Evolutionary conservation across 208 protist species (phyloP).

Genomic region (Leishmania major): DNA sequence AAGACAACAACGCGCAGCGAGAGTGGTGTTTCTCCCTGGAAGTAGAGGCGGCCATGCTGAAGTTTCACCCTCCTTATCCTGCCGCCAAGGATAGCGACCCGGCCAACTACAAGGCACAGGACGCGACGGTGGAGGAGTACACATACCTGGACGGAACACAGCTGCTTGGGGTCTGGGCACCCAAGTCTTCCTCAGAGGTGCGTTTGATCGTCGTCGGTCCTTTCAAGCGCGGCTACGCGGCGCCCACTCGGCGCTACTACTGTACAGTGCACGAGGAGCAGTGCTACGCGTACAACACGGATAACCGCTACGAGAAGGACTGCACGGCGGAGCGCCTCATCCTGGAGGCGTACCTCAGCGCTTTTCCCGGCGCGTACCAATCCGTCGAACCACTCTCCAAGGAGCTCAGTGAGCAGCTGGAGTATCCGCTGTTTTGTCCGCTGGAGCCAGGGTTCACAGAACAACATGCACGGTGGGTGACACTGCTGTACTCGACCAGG

Average conservation of each 20-base stretch:
- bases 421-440: conserved; percentile 70
- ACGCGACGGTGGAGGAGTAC: conserved; percentile 62
- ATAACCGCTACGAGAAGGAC: conserved; percentile 83
- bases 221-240: conserved; percentile 35
- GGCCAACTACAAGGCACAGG: conserved; percentile 38
- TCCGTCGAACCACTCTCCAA: conserved; percentile 47
- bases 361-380: conserved; percentile 26
- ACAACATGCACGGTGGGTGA: conserved; percentile 66
- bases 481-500: conserved; percentile 61
- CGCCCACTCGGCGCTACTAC: conserved; percentile 62
- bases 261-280: conserved; percentile 91
- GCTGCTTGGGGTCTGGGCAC: conserved; percentile 93
- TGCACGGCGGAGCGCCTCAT: conserved; percentile 84
- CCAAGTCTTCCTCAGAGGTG: conserved; percentile 94
- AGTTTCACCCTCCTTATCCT: conserved; percentile 95
- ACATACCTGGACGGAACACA: conserved; percentile 80
- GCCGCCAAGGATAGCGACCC: conserved; percentile 37
- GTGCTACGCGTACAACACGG: conserved; percentile 95
- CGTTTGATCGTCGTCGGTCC: conserved; percentile 83
- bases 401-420: conserved; percentile 56
- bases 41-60: conserved; percentile 89
- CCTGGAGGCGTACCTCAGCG: conserved; percentile 57
- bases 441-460: conserved; percentile 71
- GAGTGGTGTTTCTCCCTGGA: conserved; percentile 88
- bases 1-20: conserved; percentile 85